Evolutionary conservation across 306 rosid genomes (phyloP), one percentile per base, ranked within the genome.

Genomic region (Dicorynia guianensis): DNA sequence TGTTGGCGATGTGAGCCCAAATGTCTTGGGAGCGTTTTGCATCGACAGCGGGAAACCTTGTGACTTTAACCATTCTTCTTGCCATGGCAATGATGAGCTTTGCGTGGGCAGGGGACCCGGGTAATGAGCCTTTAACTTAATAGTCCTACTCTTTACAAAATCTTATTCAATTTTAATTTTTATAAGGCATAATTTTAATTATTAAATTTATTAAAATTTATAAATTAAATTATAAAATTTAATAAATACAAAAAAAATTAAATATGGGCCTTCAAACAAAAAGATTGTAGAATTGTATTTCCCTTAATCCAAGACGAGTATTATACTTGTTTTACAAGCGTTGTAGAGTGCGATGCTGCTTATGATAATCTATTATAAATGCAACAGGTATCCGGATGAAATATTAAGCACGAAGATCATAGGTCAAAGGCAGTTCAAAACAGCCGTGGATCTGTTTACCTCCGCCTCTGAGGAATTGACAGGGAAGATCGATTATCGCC

Each of bases 71-170:
- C 96, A 40, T 61, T 91, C 93, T 76, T 87, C 97, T 2, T 93
- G 98, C 80, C 60, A 91, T 42, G 98, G 96, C 75, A 88, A 85
- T 49, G 91, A 86, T 80, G 85, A 60, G 52, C 88, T 89, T 17
- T 93, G 98, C 59, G 69, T 91, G 0, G 96, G 97, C 65, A 88
- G 87, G 30, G 98, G 98, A 56, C 97, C 97, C 4, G 91, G 98
- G 93, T 89, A 81, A 57, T 25, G 30, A 25, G 30, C 30, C 30
- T 25, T 25, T 25, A 25, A 25, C 30, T 25, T 25, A n/a, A n/a
- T n/a, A n/a, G n/a, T n/a, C n/a, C n/a, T n/a, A n/a, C n/a, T n/a
- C n/a, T n/a, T n/a, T n/a, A n/a, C n/a, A n/a, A n/a, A n/a, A n/a
- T n/a, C n/a, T n/a, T n/a, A n/a, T n/a, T n/a, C n/a, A n/a, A n/a